phyloP scores from a whole-genome alignment of 768 basidiomycete genomes.

The Pleurotus pulmonarius region DNA sequence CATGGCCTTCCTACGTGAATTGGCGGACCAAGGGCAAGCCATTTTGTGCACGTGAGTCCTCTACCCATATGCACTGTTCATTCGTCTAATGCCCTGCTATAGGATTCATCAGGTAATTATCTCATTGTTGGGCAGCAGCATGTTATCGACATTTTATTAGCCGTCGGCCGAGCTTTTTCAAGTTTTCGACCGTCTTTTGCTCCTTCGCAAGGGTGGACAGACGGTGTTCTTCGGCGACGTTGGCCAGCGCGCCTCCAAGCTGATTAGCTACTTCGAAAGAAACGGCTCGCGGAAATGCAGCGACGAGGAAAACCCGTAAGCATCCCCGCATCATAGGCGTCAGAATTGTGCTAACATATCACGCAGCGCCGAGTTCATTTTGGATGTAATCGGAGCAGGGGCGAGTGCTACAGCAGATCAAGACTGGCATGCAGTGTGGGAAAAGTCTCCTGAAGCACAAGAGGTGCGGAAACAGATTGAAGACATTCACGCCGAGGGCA shows the following conservation, averaged over 20 bases:
- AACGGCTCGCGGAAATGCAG: conserved; percentile 53
- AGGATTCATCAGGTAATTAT: no score
- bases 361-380: conserved; percentile 62
- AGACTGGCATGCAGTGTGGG: conserved; percentile 48
- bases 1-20: conserved; percentile 64
- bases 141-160: conserved; percentile 23
- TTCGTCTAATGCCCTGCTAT: neutral
- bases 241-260: conserved; percentile 44
- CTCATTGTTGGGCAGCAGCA: no score
- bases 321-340: no score
- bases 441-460: neutral
- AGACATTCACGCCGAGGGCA: conserved; percentile 49
- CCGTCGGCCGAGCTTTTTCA: conserved; percentile 10
- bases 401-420: conserved; percentile 46
- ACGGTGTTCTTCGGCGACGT: conserved; percentile 58
- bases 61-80: neutral
- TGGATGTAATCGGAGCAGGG: conserved; percentile 75
- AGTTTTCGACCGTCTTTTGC: conserved; percentile 62
- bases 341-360: no score
- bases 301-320: conserved; percentile 60
- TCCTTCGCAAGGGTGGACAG: conserved; percentile 61
- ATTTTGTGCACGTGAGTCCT: conserved; percentile 76
- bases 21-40: conserved; percentile 79
- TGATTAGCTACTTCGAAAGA: conserved; percentile 60
- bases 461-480: conserved; percentile 32